Base-by-base conservation (phyloP, 2,329 filamentous ascomycete species). In the Diaporthe citrichinensis region DNA sequence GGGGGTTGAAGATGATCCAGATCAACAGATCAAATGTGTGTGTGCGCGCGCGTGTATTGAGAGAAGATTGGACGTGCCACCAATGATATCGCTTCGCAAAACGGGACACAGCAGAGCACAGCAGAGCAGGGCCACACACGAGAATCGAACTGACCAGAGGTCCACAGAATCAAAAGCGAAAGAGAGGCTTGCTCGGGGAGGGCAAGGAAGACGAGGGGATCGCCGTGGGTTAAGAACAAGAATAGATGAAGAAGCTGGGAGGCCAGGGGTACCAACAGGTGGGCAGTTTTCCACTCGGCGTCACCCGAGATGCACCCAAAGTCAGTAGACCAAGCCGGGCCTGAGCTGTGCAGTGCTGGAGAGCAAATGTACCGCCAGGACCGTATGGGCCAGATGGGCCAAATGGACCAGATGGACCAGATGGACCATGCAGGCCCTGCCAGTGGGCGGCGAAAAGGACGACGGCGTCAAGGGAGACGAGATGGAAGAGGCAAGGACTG, bases 231-330 rank as follows among this genome's bases (percentile, higher is more conserved):
- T 75, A 72, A 75, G 59, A 75, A 71, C 44, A 61, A 72, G 53
- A 59, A 34, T 58, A 61, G 69, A 59, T 55, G 57, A 69, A 36
- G 25, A 55, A 34, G 25, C 17, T 41, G 57, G 62, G 71, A 65
- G 46, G 61, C 61, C 57, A 34, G 41, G 46, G 71, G 75, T 72
- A 46, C 58, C 39, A 49, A 25, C 46, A 44, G 41, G 68, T 75
- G 73, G 75, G 75, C 75, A 75, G 75, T 72, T 76, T 62, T 57
- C 72, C 58, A 59, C 75, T 75, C 75, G 75, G 73, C 71, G 55
- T 75, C 72, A 72, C 68, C 75, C 73, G 75, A 76, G 73, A 55
- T 68, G 59, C 71, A 76, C 23, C 49, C 65, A 68, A 36, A 68
- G 65, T 68, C 46, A 53, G 65, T 68, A 68, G 65, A 53, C 65